A percentile compares a stretch with the other conserved stretches of the same genome.
Evolutionary conservation across 345 rosid species (phyloP).

Genomic region (Populus pruinosa): DNA sequence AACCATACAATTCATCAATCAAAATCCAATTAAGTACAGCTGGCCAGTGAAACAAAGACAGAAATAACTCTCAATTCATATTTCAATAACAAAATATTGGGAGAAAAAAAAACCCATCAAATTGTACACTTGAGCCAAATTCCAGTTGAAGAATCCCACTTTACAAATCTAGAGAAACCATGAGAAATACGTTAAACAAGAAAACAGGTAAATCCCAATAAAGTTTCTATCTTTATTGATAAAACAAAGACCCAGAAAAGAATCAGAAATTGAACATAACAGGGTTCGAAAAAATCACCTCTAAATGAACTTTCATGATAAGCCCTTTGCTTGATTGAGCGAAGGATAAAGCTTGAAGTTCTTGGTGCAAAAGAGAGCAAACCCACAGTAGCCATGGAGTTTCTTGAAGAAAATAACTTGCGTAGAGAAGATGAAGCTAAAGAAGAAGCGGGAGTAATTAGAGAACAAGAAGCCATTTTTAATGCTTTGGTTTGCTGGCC

Average conservation of each 20-base stretch:
- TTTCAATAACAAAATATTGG: neutral
- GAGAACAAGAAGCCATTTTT: constrained; percentile 38
- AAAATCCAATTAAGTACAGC: neutral
- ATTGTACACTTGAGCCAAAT: neutral
- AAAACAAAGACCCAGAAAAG: neutral
- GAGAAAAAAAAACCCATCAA: neutral
- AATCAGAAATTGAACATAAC: neutral
- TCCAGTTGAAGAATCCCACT: neutral
- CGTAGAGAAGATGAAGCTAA: constrained; percentile 18
- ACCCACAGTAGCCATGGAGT: constrained; percentile 20
- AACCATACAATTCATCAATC: neutral
- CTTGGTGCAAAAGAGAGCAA: constrained; percentile 42
- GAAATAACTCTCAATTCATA: neutral
- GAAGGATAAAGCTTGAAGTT: constrained; percentile 27
- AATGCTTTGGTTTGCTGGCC: neutral
- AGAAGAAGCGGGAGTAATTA: constrained; percentile 25
- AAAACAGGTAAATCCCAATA: constrained; percentile 8
- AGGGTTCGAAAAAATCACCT: constrained; percentile 40
- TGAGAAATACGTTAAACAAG: neutral
- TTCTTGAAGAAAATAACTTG: constrained; percentile 23
- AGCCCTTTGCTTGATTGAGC: constrained; percentile 38
- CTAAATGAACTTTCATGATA: constrained; percentile 30
- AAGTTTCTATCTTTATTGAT: neutral
- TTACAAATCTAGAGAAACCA: neutral
- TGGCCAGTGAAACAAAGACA: neutral